A percentile compares a stretch with the other conserved stretches of the same genome.
phyloP scores from a whole-genome alignment of 495 filamentous ascomycete species.

The Neurospora sublineolata region DNA sequence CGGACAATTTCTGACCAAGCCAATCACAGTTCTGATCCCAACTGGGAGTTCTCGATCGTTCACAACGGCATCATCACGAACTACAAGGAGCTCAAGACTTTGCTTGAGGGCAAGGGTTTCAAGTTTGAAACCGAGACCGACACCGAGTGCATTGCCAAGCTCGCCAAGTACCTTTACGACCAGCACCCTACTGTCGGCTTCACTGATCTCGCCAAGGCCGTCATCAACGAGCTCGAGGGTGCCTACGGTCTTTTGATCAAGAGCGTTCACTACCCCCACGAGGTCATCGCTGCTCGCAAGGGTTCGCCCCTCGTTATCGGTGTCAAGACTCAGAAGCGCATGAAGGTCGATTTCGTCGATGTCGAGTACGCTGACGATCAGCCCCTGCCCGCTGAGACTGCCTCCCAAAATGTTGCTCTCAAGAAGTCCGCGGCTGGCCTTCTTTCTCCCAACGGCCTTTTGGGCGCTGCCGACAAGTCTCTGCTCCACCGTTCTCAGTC shows the following conservation, averaged over 20 bases:
- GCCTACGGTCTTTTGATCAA: conserved; percentile 94
- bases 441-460: conserved; percentile 53
- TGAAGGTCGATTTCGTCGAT: conserved; percentile 99
- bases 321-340: conserved; percentile 89
- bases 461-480: conserved; percentile 90
- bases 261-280: conserved; percentile 96
- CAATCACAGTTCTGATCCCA: conserved; percentile 51
- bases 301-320: conserved; percentile 94
- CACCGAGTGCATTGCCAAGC: conserved; percentile 97
- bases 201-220: conserved; percentile 88
- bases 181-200: conserved; percentile 90
- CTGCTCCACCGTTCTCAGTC: conserved; percentile 96
- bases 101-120: conserved; percentile 90
- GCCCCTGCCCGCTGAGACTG: conserved; percentile 83
- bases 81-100: conserved; percentile 96
- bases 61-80: conserved; percentile 99
- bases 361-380: conserved; percentile 87
- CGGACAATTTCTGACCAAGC: background rate
- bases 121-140: conserved; percentile 98
- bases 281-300: conserved; percentile 95
- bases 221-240: conserved; percentile 96
- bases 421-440: conserved; percentile 58
- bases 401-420: conserved; percentile 89
- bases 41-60: conserved; percentile 91
- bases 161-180: conserved; percentile 96